Conservation (phyloP, 1,284 basidiomycete genomes). For the Ceratorhiza oryzae-sativae region DNA sequence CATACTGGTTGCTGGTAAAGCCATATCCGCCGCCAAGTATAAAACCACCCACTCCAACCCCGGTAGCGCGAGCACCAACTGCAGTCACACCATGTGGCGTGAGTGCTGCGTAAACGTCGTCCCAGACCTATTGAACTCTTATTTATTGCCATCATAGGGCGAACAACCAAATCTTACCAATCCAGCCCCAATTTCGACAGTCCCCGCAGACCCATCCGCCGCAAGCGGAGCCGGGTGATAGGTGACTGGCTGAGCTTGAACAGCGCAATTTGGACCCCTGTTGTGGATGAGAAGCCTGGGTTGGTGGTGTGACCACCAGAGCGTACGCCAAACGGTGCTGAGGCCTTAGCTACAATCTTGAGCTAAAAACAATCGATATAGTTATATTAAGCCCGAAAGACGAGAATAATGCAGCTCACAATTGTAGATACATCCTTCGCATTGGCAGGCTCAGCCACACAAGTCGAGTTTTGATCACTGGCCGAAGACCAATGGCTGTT, state of each 20-base stretch:
- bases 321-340: slow-evolving; percentile 18
- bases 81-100: slow-evolving; percentile 58
- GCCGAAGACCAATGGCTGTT: slow-evolving; percentile 21
- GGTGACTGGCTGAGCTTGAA: slow-evolving; percentile 56
- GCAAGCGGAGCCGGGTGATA: slow-evolving; percentile 50
- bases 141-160: neutral
- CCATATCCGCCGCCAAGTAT: slow-evolving; percentile 61
- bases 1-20: slow-evolving; percentile 13
- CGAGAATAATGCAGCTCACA: neutral
- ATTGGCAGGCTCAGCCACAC: slow-evolving; percentile 12
- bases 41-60: slow-evolving; percentile 64
- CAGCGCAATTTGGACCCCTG: slow-evolving; percentile 65
- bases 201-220: slow-evolving; percentile 48
- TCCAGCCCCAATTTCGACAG: slow-evolving; percentile 60
- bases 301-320: slow-evolving; percentile 60
- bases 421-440: neutral
- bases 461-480: slow-evolving; percentile 3
- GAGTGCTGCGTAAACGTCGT: slow-evolving; percentile 62
- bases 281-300: slow-evolving; percentile 61
- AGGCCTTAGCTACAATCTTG: slow-evolving; percentile 11
- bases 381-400: neutral
- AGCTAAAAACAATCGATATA: neutral
- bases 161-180: slow-evolving; percentile 42
- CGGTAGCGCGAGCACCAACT: slow-evolving; percentile 59
- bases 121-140: slow-evolving; percentile 56